Base-by-base conservation (phyloP, 495 filamentous ascomycete genomes). In the Penicillium dipodomyicola region DNA sequence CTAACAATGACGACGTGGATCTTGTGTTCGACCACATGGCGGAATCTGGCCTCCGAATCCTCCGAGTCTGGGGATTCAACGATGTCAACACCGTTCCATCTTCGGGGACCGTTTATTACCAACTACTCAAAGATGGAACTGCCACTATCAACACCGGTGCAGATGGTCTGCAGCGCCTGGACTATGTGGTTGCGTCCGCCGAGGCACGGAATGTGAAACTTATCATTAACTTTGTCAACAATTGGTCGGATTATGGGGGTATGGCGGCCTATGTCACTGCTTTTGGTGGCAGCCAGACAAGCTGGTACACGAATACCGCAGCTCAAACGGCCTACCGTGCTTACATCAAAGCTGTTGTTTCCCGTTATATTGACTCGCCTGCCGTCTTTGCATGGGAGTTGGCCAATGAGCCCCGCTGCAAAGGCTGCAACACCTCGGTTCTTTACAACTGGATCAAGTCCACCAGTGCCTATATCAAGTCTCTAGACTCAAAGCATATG, bases 21-120 rank as follows among this genome's bases (percentile, higher is more conserved):
- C 70, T 75, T 2, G 77, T 77, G n/a, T 72, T 85, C 41, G 63
- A 78, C 14, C 72, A 83, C 60, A 46, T 77, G 51, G 56, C 72
- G 43, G 64, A 72, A 22, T 78, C 85, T 12, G 85, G 84, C 2
- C 77, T 89, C 51, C 86, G 86, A 61, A 84, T 90, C 62, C 72
- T 88, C 35, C 83, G 87, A 11, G 76, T 87, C 52, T 90, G 88
- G 87, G 87, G 85, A 0, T 90, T 91, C 74, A 86, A 87, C 72
- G 85, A 87, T 66, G 73, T 77, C 23, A 86, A 79, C 42, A 45
- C 64, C 0, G 58, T 71, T 29, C 82, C 81, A 5, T 63, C 65
- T 0, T 32, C 69, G 2, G 80, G 79, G 10, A 79, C 73, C 7
- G 80, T 85, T 15, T 87, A 79, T 65, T 89, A 77, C 73, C 85